phyloP scores from a whole-genome alignment of 371 early-diverging fungal species.

The Syncephalastrum monosporum region DNA sequence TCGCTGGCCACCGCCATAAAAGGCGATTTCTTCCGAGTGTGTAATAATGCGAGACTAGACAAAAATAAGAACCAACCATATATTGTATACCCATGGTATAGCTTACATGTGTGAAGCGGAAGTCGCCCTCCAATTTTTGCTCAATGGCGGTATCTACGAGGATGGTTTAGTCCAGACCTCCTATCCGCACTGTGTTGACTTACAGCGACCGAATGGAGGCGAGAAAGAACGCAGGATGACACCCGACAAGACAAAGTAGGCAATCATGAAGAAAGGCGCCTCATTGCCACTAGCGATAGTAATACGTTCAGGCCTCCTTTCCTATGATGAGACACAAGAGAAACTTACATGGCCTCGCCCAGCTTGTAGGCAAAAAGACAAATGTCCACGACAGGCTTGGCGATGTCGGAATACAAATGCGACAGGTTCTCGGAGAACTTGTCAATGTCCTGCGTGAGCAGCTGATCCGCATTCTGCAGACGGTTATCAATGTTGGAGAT shows the following conservation, averaged over 20 bases:
- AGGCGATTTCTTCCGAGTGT: slow-evolving; percentile 88
- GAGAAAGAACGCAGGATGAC: slow-evolving; percentile 74
- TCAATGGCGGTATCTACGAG: slow-evolving; percentile 69
- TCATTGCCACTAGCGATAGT: slow-evolving; percentile 50
- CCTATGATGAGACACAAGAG: neutral
- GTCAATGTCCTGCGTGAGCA: slow-evolving; percentile 86
- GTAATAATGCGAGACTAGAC: slow-evolving; percentile 73
- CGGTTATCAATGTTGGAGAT: slow-evolving; percentile 77
- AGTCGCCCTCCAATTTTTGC: slow-evolving; percentile 83
- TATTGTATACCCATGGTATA: slow-evolving; percentile 2
- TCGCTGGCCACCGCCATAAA: slow-evolving; percentile 76
- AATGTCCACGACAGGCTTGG: slow-evolving; percentile 84
- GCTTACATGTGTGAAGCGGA: slow-evolving; percentile 77
- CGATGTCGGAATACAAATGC: slow-evolving; percentile 78
- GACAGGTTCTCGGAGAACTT: slow-evolving; percentile 78
- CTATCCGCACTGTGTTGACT: slow-evolving; percentile 7
- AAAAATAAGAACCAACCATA: slow-evolving; percentile 10
- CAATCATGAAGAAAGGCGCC: slow-evolving; percentile 80
- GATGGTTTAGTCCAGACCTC: neutral
- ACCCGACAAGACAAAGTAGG: slow-evolving; percentile 77
- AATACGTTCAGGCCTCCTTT: neutral
- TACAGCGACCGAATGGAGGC: slow-evolving; percentile 84
- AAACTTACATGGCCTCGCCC: slow-evolving; percentile 74
- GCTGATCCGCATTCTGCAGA: slow-evolving; percentile 83
- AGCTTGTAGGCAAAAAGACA: slow-evolving; percentile 83